Evolutionary conservation across 495 filamentous ascomycete species (phyloP), one percentile per base, ranked within the genome.

Genomic region (Podospora fimiseda): DNA sequence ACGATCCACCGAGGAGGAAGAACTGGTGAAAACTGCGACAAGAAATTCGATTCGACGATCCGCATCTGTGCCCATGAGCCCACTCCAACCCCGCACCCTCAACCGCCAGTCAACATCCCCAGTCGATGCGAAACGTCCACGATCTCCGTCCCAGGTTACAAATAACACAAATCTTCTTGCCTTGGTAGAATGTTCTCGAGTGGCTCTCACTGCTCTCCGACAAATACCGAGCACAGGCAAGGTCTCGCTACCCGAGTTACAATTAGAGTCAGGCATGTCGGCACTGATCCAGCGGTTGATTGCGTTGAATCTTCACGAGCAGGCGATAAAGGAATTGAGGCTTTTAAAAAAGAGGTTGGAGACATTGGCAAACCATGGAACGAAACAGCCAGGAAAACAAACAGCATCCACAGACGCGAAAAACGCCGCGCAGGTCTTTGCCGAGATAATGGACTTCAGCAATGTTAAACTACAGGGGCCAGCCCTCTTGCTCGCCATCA

Each of bases 231-330:
- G 69, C 23, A 57, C 70, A 44, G 62, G 78, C 57, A 63, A 57
- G 64, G 59, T 69, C 58, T 76, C 55, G 2, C 65, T 80, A 14
- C 81, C 84, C 8, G 79, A 76, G 33, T 70, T 92, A 46, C 90
- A 96, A 56, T 71, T 95, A 2, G 92, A 96, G 61, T 84, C 82
- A 52, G 93, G 88, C 6, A 87, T 89, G 68, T 86, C 87, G 40
- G 81, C 85, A 7, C 72, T 98, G 38, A 72, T 87, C 20, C 81
- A 79, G 38, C 90, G 84, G 57, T 68, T 95, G 15, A 74, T 95
- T 6, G 77, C 80, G 1, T 68, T 95, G 43, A 84, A 84, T 13
- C 64, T 94, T 51, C 81, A 88, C 50, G 85, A 89, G 14, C 66
- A 86, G 51, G 93, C 92, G 5, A 69, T 84, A 50, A 89, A 85